Base-by-base conservation (phyloP, 176 grass and related monocot genomes). In the Juncus effusus region DNA sequence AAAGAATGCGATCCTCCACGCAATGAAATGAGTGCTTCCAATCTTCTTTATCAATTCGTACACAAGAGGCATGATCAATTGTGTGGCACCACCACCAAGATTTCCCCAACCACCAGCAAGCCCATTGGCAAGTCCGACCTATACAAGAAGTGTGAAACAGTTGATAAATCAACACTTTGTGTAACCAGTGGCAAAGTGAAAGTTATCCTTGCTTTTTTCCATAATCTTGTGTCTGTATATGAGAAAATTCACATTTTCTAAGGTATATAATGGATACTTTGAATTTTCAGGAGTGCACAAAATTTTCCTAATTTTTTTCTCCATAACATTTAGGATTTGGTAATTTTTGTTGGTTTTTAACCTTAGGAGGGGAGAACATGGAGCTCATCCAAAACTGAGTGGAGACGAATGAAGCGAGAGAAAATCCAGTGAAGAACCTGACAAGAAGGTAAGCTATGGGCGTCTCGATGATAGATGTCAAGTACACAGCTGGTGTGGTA, bases 371-470 rank as follows among this genome's bases (percentile, higher is more conserved):
- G 3, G 92, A 79, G 82, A 96, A 96, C 92, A 96, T 91, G 57
- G 87, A 91, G 74, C 92, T 96, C 92, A 96, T 96, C 92, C 92
- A 96, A 70, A 91, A 96, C 61, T 96, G 92, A 19, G 84, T 83
- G 2, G 92, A 96, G 61, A 96, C 92, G 76, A 96, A 96, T 4
- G 92, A 88, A 9, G 87, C 92, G 1, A 96, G 87, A 37, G 92
- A 91, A 84, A 96, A 88, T 36, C 92, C 92, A 11, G 87, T 88
- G 84, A 96, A 88, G 84, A 96, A 96, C 7, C 92, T 84, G 36
- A 77, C 92, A 14, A 96, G 79, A 4, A 96, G 79, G 79, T 54
- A 96, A 0, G 67, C 57, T 0, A 81, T 56, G 1, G 92, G 65
- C 2, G 82, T 76, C 47, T 74, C 15, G 59, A 96, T 96, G 65